Evolutionary conservation across 2,329 filamentous ascomycete species (phyloP), one percentile per base, ranked within the genome.

Genomic region (Zarea fungicola): DNA sequence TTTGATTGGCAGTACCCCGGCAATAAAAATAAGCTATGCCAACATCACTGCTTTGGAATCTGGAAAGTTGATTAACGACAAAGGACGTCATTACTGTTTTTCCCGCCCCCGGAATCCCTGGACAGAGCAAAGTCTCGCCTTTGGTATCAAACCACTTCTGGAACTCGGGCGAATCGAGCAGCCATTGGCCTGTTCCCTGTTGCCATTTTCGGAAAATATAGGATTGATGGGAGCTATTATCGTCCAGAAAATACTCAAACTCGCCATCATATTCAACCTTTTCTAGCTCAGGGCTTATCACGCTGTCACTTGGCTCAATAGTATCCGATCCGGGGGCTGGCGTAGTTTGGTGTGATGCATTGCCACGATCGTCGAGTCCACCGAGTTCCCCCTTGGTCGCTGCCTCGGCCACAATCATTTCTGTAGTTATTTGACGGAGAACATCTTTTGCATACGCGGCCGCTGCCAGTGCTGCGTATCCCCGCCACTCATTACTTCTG

Each of bases 71-170:
- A 0, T 58, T 51, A 3, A 57, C n/a, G 0, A 60, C 46, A 3
- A 58, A 50, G 0, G 59, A 56, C 1, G 53, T 45, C 16, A 60
- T 26, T 1, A 60, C 50, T 0, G 58, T 59, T 34, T 78, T 78
- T 4, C 74, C 73, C 0, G 72, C 66, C 1, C 73, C 73, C 0
- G 71, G 71, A 21, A 72, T 71, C 0, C 73, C 71, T 5, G 62
- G 64, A 52, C 70, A 77, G 47, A 73, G 72, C 0, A 77, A 48
- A 0, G 60, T 69, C 25, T 60, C 51, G 1, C 53, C 53, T 0
- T 49, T 22, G 0, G 43, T n/a, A 18, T 40, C 14, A 3, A 48
- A 6, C 50, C 45, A 52, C 3, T 18, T 16, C 29, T 42, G 18
- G 22, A 32, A 51, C 19, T 41, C 25, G 2, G 6, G 11, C 7